These are phyloP conservation scores for Talaromyces stipitatus DNA, from an alignment of 495 filamentous ascomycete genomes.

Conservation along the genomic window DNA sequence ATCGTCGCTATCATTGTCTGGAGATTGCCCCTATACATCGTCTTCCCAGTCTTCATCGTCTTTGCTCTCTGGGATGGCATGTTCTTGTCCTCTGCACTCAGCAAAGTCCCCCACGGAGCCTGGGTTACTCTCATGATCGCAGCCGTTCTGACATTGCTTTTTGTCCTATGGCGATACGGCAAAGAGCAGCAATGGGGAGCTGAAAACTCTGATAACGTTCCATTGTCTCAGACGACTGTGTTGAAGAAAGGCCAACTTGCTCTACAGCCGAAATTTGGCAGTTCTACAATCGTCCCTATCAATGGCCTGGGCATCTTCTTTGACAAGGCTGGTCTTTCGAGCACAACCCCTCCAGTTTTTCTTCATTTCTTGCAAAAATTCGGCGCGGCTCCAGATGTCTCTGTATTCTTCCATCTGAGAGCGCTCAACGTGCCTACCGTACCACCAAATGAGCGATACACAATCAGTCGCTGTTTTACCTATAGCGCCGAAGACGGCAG, in stretches of 20 bases:
- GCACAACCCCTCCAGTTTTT: slow-evolving; percentile 50
- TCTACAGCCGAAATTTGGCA: slow-evolving; percentile 36
- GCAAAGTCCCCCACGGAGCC: slow-evolving; percentile 62
- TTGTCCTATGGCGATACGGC: slow-evolving; percentile 66
- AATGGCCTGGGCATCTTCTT: slow-evolving; percentile 58
- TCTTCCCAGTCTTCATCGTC: slow-evolving; percentile 52
- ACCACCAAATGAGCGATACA: slow-evolving; percentile 38
- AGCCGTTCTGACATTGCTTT: slow-evolving; percentile 46
- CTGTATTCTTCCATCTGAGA: slow-evolving; percentile 57
- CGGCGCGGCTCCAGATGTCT: slow-evolving; percentile 46
- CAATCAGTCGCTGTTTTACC: slow-evolving; percentile 29
- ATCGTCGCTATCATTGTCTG: slow-evolving; percentile 62
- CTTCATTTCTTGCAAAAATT: slow-evolving; percentile 60
- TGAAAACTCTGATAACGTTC: slow-evolving; percentile 47
- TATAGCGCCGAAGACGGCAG: neutral
- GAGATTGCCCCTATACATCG: slow-evolving; percentile 47
- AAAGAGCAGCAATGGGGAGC: slow-evolving; percentile 68
- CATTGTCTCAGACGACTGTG: slow-evolving; percentile 36
- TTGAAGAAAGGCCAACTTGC: slow-evolving; percentile 19
- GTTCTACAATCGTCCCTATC: slow-evolving; percentile 33
- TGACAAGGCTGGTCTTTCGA: slow-evolving; percentile 48
- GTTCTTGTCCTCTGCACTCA: slow-evolving; percentile 58
- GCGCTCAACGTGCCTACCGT: slow-evolving; percentile 39
- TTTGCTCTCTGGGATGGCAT: slow-evolving; percentile 56
- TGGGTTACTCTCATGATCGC: slow-evolving; percentile 69